phyloP scores from a whole-genome alignment of 2,329 filamentous ascomycete species.

The Didymella pinodella region DNA sequence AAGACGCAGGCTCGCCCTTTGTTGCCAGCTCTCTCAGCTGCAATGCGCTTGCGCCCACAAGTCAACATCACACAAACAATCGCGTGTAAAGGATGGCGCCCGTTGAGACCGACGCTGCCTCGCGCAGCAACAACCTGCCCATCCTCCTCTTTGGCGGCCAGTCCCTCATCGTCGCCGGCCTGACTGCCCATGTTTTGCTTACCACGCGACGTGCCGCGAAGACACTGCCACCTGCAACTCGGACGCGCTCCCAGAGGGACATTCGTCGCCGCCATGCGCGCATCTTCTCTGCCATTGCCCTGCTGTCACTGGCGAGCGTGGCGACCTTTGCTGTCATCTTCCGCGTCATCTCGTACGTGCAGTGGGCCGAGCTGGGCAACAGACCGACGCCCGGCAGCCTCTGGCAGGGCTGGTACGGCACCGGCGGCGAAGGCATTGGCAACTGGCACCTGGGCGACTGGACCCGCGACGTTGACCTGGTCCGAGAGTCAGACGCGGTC shows the following conservation, averaged over 20 bases:
- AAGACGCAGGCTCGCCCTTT: conserved; percentile 23
- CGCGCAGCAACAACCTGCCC: conserved; percentile 46
- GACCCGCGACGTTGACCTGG: conserved; percentile 62
- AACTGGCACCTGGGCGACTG: conserved; percentile 58
- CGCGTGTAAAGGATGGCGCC: conserved; percentile 11
- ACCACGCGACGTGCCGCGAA: conserved; percentile 43
- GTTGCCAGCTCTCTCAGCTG: conserved; percentile 1
- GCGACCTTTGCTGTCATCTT: conserved; percentile 56
- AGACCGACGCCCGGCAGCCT: conserved; percentile 53
- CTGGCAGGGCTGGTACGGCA: conserved; percentile 51
- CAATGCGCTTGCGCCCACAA: conserved; percentile 23
- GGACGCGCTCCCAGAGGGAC: conserved; percentile 45
- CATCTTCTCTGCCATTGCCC: conserved; percentile 56
- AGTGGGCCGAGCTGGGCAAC: conserved; percentile 58
- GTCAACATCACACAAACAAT: conserved; percentile 11
- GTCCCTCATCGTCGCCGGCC: conserved; percentile 40
- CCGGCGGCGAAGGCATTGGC: conserved; percentile 43
- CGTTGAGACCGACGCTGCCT: conserved; percentile 21
- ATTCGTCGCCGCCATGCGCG: conserved; percentile 43
- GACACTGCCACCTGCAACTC: conserved; percentile 43
- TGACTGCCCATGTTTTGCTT: conserved; percentile 41
- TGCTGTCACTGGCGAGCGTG: conserved; percentile 56
- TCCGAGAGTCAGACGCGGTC: conserved; percentile 63
- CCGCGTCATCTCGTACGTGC: conserved; percentile 58
- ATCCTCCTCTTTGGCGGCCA: conserved; percentile 45